Evolutionary conservation across 176 grass and related monocot genomes (phyloP).

Genomic region (Guadua angustifolia): DNA sequence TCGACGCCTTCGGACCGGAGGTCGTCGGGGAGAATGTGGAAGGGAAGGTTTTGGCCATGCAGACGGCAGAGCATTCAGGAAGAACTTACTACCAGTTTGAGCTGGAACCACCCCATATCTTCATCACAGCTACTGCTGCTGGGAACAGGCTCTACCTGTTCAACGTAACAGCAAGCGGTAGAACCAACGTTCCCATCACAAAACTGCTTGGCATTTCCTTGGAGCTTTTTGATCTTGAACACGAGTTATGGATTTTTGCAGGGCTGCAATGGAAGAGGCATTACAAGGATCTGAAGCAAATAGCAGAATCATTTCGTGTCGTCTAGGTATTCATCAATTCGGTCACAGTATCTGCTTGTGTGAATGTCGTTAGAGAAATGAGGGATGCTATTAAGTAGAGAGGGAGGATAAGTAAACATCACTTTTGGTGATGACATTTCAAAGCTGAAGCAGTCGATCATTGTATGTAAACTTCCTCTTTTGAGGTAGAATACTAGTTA

Average conservation of each 20-base stretch:
- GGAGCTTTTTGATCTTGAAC: neutral
- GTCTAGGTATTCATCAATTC: slow-evolving; percentile 40
- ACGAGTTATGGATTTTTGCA: slow-evolving; percentile 23
- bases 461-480: slow-evolving; percentile 21
- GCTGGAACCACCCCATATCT: slow-evolving; percentile 75
- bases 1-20: slow-evolving; percentile 84
- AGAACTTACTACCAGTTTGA: slow-evolving; percentile 95
- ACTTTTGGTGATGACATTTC: slow-evolving; percentile 12
- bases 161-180: slow-evolving; percentile 87
- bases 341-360: neutral
- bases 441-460: slow-evolving; percentile 7
- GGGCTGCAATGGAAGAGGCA: slow-evolving; percentile 97
- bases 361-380: slow-evolving; percentile 32
- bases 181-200: neutral
- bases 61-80: slow-evolving; percentile 62
- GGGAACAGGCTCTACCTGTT: slow-evolving; percentile 95
- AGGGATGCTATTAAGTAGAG: slow-evolving; percentile 18
- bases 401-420: slow-evolving; percentile 24
- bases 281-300: slow-evolving; percentile 85
- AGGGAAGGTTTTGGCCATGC: slow-evolving; percentile 75
- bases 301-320: slow-evolving; percentile 84
- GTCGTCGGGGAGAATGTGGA: slow-evolving; percentile 91
- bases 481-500: slow-evolving; percentile 9
- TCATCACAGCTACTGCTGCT: slow-evolving; percentile 94
- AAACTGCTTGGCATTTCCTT: neutral